These are phyloP conservation scores for Blumeria graminis DNA, from an alignment of 2,329 filamentous ascomycete genomes.

Conservation along the genomic window DNA sequence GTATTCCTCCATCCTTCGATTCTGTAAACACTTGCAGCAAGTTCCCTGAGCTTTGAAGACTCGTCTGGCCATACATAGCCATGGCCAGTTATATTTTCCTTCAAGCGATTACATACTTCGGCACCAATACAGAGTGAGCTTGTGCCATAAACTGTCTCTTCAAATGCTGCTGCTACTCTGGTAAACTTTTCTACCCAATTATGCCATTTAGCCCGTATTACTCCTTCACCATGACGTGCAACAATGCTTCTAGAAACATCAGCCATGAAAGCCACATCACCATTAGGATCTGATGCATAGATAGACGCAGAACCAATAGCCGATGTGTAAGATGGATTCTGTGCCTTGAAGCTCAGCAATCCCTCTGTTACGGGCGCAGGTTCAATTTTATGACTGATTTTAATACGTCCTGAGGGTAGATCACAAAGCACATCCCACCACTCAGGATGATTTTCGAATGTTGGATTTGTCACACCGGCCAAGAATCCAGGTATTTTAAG, in stretches of 20 bases:
- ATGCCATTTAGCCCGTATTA: slow-evolving; percentile 77
- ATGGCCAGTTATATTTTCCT: slow-evolving; percentile 46
- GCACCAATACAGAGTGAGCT: slow-evolving; percentile 70
- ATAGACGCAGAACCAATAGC: slow-evolving; percentile 19
- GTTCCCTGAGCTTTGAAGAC: slow-evolving; percentile 52
- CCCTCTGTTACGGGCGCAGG: slow-evolving; percentile 62
- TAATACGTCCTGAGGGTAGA: slow-evolving; percentile 73
- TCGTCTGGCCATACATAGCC: slow-evolving; percentile 93
- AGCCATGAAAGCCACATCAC: slow-evolving; percentile 73
- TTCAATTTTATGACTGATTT: slow-evolving; percentile 79
- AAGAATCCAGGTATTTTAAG: slow-evolving; percentile 94
- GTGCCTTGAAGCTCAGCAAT: slow-evolving; percentile 65
- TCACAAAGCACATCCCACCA: slow-evolving; percentile 98
- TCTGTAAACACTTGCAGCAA: slow-evolving; percentile 73
- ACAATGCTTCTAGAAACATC: slow-evolving; percentile 64
- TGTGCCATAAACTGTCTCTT: slow-evolving; percentile 84
- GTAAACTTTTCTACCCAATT: slow-evolving; percentile 91
- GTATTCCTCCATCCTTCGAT: slow-evolving; percentile 97
- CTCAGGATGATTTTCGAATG: slow-evolving; percentile 79
- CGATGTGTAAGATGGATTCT: slow-evolving; percentile 33
- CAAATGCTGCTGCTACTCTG: slow-evolving; percentile 75
- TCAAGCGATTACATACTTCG: slow-evolving; percentile 38
- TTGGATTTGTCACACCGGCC: slow-evolving; percentile 89
- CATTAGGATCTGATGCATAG: slow-evolving; percentile 31
- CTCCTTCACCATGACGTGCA: slow-evolving; percentile 68